phyloP scores from a whole-genome alignment of 768 basidiomycete species.

The Steccherinum ochraceum region DNA sequence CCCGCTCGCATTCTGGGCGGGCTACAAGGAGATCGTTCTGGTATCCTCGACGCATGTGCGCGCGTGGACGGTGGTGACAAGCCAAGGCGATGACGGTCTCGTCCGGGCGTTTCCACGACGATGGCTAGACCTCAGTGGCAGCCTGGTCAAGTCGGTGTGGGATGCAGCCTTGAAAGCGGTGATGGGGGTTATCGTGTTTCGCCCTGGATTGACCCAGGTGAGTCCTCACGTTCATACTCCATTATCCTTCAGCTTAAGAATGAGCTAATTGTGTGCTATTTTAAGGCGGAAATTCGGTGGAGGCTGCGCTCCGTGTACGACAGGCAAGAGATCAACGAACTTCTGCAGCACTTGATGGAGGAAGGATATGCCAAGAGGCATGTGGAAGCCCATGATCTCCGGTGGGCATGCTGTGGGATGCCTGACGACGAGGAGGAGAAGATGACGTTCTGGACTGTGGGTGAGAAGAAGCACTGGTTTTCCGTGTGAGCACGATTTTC shows the following conservation, averaged over 20 bases:
- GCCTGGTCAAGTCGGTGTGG: conserved; percentile 58
- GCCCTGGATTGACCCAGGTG: conserved; percentile 73
- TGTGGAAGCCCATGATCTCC: conserved; percentile 13
- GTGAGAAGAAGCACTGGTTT: conserved; percentile 59
- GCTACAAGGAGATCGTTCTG: conserved; percentile 50
- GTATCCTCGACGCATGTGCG: conserved; percentile 47
- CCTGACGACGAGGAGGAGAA: conserved; percentile 49
- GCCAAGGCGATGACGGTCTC: conserved; percentile 28
- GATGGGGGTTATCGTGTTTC: conserved; percentile 56
- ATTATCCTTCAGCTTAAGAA: not conserved
- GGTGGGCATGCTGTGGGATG: conserved; percentile 21
- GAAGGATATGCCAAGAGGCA: conserved; percentile 42
- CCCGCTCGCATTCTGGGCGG: conserved; percentile 62
- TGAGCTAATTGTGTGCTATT: conserved; percentile 1
- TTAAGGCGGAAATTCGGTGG: conserved; percentile 68
- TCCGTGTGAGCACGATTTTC: conserved; percentile 32
- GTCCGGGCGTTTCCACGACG: conserved; percentile 52
- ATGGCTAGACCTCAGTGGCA: conserved; percentile 72
- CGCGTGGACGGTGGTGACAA: conserved; percentile 48
- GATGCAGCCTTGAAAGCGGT: conserved; percentile 65
- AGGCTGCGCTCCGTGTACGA: conserved; percentile 68
- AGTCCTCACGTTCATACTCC: conserved; percentile 13
- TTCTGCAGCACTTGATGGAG: conserved; percentile 46
- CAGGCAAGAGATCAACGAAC: conserved; percentile 64
- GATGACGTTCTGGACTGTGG: conserved; percentile 51